phyloP scores from a whole-genome alignment of 805 yeast species.

The Priceomyces fermenticarens region DNA sequence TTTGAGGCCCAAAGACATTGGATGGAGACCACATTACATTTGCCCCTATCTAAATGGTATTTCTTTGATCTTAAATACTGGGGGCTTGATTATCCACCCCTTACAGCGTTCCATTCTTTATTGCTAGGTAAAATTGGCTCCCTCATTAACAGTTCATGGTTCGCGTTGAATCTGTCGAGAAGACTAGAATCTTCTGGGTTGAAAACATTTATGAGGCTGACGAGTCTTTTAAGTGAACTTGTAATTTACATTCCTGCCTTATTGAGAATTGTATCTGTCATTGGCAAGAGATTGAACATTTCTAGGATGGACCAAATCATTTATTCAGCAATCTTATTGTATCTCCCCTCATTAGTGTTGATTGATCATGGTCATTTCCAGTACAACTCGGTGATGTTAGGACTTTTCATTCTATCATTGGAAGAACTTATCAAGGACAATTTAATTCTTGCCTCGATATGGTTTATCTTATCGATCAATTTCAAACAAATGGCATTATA shows the following conservation, averaged over 20 bases:
- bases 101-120: slow-evolving; percentile 92
- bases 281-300: slow-evolving; percentile 55
- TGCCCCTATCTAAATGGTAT: slow-evolving; percentile 82
- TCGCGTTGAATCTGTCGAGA: slow-evolving; percentile 66
- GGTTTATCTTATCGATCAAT: slow-evolving; percentile 73
- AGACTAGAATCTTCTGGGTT: slow-evolving; percentile 68
- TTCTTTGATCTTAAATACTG: slow-evolving; percentile 86
- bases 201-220: slow-evolving; percentile 80
- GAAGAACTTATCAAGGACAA: slow-evolving; percentile 63
- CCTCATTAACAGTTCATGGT: slow-evolving; percentile 68
- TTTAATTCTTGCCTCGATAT: slow-evolving; percentile 64
- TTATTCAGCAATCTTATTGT: slow-evolving; percentile 72
- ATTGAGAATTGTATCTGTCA: slow-evolving; percentile 63
- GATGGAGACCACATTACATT: slow-evolving; percentile 83
- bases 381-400: slow-evolving; percentile 91
- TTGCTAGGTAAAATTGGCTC: slow-evolving; percentile 71
- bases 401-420: slow-evolving; percentile 69
- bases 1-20: slow-evolving; percentile 98
- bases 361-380: slow-evolving; percentile 98
- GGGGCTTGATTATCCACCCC: slow-evolving; percentile 97
- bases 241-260: slow-evolving; percentile 78
- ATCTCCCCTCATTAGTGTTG: slow-evolving; percentile 78
- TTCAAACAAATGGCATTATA: slow-evolving; percentile 96
- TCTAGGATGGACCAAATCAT: slow-evolving; percentile 74
- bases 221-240: slow-evolving; percentile 75